Evolutionary conservation across 148 eudicot species (phyloP), one percentile per base, ranked within the genome.

Genomic region (Polygonum aviculare): DNA sequence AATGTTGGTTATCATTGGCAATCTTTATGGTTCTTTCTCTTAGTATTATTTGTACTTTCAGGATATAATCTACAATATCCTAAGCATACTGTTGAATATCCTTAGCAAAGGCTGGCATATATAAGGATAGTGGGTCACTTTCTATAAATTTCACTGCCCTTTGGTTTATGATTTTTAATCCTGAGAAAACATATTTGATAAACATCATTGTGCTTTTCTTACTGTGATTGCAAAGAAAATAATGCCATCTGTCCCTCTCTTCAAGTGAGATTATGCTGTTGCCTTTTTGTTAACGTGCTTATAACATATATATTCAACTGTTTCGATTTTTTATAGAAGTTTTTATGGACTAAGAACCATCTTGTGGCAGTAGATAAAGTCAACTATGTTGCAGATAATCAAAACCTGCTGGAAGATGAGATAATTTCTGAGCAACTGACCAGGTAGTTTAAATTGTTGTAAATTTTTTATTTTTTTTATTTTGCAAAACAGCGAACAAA

Each of bases 361-460:
- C 18, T 63, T 63, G n/a, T 63, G 18, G 70, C 12, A 62, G 69
- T 45, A 67, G 72, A 36, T 67, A 67, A 35, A 35, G 78, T 77
- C 74, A 77, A 73, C 50, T 78, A 77, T 48, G 79, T 57, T 50
- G 63, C 49, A 75, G 81, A 77, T 79, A 60, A 81, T 80, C 55
- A 77, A 75, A 88, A 88, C 83, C 85, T 92, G 74, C 70, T 89
- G 22, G 78, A 78, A 70, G 98, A 95, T 83, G 98, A 95, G 80
- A 90, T 95, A 79, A 93, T 95, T 59, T 95, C 97, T 63, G 97
- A 95, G 83, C 97, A 95, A 76, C 92, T 95, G 55, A 95, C 97
- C 78, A 90, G 97, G 97, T 92, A 84, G 35, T 44, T 21, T 5
- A 44, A 72, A 14, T 44, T 48, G 45, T 2, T 65, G 41, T 60